Evolutionary conservation across 495 filamentous ascomycete species (phyloP).

Genomic region (Penicillium canescens): DNA sequence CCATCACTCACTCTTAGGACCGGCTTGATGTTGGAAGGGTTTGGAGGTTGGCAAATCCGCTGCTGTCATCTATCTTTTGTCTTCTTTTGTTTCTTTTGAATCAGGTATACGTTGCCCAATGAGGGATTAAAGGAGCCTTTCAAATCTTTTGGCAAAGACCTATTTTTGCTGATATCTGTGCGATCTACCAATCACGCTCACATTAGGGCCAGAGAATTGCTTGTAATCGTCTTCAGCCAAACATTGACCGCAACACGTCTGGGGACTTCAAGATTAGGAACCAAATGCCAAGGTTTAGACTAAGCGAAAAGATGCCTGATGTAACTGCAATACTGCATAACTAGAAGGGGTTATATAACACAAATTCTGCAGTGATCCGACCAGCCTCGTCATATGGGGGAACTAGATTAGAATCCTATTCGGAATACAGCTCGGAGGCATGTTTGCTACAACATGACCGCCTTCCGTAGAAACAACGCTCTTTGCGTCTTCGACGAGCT

Average conservation of each 20-base stretch:
- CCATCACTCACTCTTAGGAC: slow-evolving; percentile 1
- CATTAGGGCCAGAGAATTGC: not conserved
- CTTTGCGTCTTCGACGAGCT: not conserved
- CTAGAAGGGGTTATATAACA: not conserved
- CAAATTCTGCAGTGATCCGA: not conserved
- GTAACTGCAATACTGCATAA: not conserved
- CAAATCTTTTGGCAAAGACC: not conserved
- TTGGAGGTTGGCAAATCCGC: not conserved
- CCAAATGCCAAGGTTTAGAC: not conserved
- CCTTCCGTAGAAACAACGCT: not conserved
- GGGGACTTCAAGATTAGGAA: not conserved
- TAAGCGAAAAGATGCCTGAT: not conserved
- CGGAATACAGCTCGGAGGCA: not conserved
- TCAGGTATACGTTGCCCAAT: not conserved
- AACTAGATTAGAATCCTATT: not conserved
- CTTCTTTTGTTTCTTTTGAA: not conserved
- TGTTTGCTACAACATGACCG: not conserved
- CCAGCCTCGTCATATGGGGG: not conserved
- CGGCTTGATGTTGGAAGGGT: not conserved
- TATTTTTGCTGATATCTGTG: not conserved
- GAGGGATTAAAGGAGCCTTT: not conserved
- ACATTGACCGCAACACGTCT: not conserved
- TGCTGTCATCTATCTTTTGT: not conserved
- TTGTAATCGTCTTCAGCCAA: not conserved
- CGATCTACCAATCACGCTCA: not conserved